Evolutionary conservation across 1,139 yeast species (phyloP), one percentile per base, ranked within the genome.

Genomic region (Saccharomyces pastorianus): DNA sequence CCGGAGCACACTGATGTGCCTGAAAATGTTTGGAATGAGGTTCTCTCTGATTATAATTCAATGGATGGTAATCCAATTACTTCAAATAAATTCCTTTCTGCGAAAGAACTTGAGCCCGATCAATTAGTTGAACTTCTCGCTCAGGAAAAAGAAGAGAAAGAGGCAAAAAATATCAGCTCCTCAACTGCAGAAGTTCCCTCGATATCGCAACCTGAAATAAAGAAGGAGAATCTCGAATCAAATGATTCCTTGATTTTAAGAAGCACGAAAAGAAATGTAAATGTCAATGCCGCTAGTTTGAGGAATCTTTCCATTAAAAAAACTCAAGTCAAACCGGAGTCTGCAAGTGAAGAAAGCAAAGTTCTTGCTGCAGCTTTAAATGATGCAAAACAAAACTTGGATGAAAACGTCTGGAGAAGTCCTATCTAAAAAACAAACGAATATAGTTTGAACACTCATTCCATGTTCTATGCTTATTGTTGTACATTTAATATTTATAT

Each of bases 41-140:
- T 17, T 9, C 44, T 23, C 20, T 28, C 29, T 5, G 38, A 14
- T 17, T 17, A 49, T 14, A 31, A 14, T 32, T 29, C 44, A 9
- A 11, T 38, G 5, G 44, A 38, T 7, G 32, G 47, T 41, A 48
- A 53, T 31, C 53, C 55, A 6, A 48, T 48, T 14, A 34, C 55
- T 13, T 26, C 55, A 7, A 53, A 53, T 20, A 51, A 50, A 6
- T 53, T 47, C 26, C 28, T 53, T 25, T 46, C 51, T 46, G 48
- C 46, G 4, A 29, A 41, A 6, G 32, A 50, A 11, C 27, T 29
- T 28, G 48, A 50, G n/a, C 17, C 46, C 29, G 25, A 26, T 27
- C 20, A 34, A 20, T 25, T 25, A 6, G 46, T 27, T 26, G 27
- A 14, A 13, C 11, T 17, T 17, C 17, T 17, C 11, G 8, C 6